phyloP scores from a whole-genome alignment of 306 rosid genomes.

The Medicago arabica region DNA sequence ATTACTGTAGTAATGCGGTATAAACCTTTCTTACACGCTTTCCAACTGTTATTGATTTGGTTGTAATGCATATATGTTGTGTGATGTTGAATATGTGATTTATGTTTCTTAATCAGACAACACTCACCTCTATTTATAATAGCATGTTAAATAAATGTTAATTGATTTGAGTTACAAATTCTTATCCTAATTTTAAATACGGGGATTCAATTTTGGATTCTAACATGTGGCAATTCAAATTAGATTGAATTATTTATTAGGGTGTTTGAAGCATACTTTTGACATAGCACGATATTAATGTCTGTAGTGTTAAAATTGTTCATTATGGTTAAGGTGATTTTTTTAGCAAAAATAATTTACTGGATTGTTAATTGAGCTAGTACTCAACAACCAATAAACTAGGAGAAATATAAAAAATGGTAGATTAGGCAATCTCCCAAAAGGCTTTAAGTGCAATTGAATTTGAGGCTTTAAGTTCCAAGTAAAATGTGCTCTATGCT shows the following conservation, averaged over 20 bases:
- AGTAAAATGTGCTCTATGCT: slow-evolving; percentile 10
- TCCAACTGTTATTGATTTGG: slow-evolving; percentile 21
- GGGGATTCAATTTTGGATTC: background rate
- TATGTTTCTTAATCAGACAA: background rate
- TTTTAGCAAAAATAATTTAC: slow-evolving; percentile 16
- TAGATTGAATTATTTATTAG: slow-evolving; percentile 24
- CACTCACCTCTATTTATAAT: background rate
- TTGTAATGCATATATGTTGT: slow-evolving; percentile 22
- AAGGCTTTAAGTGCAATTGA: slow-evolving; percentile 28
- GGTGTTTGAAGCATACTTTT: slow-evolving; percentile 31
- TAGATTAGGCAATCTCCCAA: slow-evolving; percentile 13
- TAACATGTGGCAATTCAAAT: slow-evolving; percentile 4
- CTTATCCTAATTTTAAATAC: background rate
- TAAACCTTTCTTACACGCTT: slow-evolving; percentile 49
- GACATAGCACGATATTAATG: slow-evolving; percentile 6
- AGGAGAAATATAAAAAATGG: slow-evolving; percentile 31
- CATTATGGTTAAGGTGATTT: background rate
- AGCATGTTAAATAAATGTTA: background rate
- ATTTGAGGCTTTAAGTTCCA: slow-evolving; percentile 8
- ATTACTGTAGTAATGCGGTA: slow-evolving; percentile 84
- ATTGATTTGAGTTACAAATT: background rate
- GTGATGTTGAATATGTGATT: slow-evolving; percentile 16
- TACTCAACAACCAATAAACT: background rate
- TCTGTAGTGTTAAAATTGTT: background rate
- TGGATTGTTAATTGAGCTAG: slow-evolving; percentile 21